Percentiles rank a stretch among this genome's conserved stretches.
phyloP scores from a whole-genome alignment of 257 asterid species.

The Salvia splendens region DNA sequence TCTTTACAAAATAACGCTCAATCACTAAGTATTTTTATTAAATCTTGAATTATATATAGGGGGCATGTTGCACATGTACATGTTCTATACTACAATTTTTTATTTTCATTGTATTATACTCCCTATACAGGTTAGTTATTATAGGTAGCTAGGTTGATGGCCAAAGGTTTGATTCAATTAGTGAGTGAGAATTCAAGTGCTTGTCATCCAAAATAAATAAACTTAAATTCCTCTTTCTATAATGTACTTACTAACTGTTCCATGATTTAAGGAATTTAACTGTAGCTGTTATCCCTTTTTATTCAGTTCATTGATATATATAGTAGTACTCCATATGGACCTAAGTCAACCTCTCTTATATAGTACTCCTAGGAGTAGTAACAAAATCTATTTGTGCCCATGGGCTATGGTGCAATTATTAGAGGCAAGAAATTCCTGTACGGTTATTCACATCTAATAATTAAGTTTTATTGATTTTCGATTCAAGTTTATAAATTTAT shows the following conservation, averaged over 20 bases:
- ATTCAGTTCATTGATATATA: neutral
- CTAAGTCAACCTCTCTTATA: neutral
- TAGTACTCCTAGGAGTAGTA: neutral
- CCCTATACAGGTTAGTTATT: neutral
- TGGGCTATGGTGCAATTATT: too few species aligned
- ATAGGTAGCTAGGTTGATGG: neutral
- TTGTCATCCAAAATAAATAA: neutral
- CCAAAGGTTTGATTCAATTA: conserved; percentile 19
- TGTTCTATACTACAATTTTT: conserved; percentile 5
- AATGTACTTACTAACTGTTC: neutral
- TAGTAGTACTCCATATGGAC: neutral
- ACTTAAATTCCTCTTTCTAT: neutral
- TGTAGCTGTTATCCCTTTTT: neutral
- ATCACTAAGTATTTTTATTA: neutral
- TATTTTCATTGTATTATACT: neutral
- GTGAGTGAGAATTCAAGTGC: neutral
- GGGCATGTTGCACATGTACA: too few species aligned
- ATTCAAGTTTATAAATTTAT: too few species aligned
- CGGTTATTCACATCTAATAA: too few species aligned
- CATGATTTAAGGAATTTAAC: conserved; percentile 22
- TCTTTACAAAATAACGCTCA: conserved; percentile 36
- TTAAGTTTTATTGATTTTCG: too few species aligned
- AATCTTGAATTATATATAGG: too few species aligned
- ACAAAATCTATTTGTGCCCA: neutral
- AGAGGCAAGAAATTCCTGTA: too few species aligned